phyloP scores from a whole-genome alignment of 164 flowering plant species.

The Pachysandra terminalis region DNA sequence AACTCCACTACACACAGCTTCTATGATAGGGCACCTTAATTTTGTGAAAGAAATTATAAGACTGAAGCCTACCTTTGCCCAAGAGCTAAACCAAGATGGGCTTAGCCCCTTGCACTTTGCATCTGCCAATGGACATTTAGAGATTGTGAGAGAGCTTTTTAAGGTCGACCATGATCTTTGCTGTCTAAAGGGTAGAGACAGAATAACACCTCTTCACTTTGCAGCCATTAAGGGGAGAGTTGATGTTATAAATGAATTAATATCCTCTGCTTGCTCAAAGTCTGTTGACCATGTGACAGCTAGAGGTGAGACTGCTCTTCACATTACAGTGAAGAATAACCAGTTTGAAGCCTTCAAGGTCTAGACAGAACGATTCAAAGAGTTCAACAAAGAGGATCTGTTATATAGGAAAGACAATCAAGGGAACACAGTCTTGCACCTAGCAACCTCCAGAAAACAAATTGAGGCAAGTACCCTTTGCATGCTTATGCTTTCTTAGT shows the following conservation, averaged over 20 bases:
- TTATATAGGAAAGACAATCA: slow-evolving; percentile 27
- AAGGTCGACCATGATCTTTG: slow-evolving; percentile 15
- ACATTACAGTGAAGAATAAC: slow-evolving; percentile 36
- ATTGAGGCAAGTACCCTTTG: slow-evolving; percentile 22
- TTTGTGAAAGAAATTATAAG: background rate
- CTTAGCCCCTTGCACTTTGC: background rate
- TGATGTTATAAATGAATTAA: slow-evolving; percentile 23
- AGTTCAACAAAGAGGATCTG: slow-evolving; percentile 12
- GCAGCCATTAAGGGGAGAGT: slow-evolving; percentile 33
- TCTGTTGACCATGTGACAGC: slow-evolving; percentile 23
- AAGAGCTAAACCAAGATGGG: background rate
- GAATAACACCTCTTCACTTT: slow-evolving; percentile 32
- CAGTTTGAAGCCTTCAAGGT: slow-evolving; percentile 24
- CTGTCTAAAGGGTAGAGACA: slow-evolving; percentile 23
- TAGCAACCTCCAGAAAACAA: slow-evolving; percentile 33
- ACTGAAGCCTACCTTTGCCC: background rate
- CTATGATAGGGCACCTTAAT: background rate
- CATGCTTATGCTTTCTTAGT: background rate
- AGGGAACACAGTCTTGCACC: slow-evolving; percentile 38
- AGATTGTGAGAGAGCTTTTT: slow-evolving; percentile 27
- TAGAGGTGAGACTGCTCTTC: slow-evolving; percentile 34
- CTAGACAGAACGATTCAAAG: slow-evolving; percentile 19
- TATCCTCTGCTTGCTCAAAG: slow-evolving; percentile 15
- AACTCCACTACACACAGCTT: slow-evolving; percentile 10
- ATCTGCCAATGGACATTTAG: slow-evolving; percentile 15